Percentiles rank a stretch among this genome's conserved stretches.
Conservation (phyloP, 176 grass and related monocot species). For the Dactylis glomerata region DNA sequence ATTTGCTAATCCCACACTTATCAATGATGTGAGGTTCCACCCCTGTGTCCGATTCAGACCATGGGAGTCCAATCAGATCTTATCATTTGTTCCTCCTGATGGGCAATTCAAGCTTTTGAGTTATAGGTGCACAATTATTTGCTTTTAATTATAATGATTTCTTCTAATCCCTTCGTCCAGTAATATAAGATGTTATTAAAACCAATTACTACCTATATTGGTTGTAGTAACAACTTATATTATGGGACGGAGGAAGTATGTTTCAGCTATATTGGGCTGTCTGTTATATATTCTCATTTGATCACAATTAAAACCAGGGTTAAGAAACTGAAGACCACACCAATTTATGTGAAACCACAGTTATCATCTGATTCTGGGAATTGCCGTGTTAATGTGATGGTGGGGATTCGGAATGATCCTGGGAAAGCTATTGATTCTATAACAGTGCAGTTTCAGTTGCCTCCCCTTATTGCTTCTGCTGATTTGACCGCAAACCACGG, state of each 20-base stretch:
- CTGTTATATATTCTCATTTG: conserved; percentile 16
- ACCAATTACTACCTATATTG: too few species aligned
- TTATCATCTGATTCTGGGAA: conserved; percentile 80
- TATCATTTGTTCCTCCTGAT: conserved; percentile 90
- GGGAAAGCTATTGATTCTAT: conserved; percentile 97
- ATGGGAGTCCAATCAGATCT: conserved; percentile 73
- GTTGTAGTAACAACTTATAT: too few species aligned
- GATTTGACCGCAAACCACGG: conserved; percentile 90
- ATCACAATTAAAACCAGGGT: conserved; percentile 39
- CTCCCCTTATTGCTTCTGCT: conserved; percentile 74
- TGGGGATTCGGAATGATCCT: conserved; percentile 81
- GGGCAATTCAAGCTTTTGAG: conserved; percentile 89
- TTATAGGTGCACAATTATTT: conserved; percentile 59
- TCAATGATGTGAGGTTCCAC: conserved; percentile 87
- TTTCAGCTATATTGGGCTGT: background rate
- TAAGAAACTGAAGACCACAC: conserved; percentile 81
- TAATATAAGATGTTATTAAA: too few species aligned
- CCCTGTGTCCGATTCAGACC: conserved; percentile 85
- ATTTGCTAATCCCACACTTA: conserved; percentile 71
- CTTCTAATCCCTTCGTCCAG: too few species aligned
- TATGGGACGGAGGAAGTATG: too few species aligned
- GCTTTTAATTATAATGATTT: background rate
- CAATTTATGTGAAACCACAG: conserved; percentile 93
- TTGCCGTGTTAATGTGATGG: conserved; percentile 82
- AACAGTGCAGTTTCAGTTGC: conserved; percentile 75